Conservation (phyloP, 129 eudicot genomes). For the Deinandra increscens region DNA sequence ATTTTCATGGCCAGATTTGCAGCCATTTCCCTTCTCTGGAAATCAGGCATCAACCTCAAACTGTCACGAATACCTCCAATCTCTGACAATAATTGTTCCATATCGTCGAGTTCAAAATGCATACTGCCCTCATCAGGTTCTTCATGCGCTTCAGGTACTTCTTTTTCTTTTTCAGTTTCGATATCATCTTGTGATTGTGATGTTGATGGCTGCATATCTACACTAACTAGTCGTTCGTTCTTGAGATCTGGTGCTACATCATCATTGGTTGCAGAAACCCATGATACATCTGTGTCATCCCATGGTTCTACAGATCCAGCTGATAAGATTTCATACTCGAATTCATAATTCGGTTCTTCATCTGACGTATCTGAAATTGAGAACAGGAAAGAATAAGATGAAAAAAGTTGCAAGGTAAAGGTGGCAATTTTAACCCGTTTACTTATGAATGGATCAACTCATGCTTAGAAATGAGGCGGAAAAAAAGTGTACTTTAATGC, state of each 20-base stretch:
- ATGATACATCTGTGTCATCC: slow-evolving; percentile 60
- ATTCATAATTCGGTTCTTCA: slow-evolving; percentile 80
- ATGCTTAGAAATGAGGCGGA: background rate
- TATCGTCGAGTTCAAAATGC: slow-evolving; percentile 61
- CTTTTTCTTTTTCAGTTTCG: slow-evolving; percentile 33
- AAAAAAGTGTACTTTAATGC: background rate
- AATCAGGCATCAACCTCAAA: slow-evolving; percentile 89
- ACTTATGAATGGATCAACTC: background rate
- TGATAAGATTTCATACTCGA: slow-evolving; percentile 73
- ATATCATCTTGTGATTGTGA: slow-evolving; percentile 45
- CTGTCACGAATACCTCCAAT: slow-evolving; percentile 70
- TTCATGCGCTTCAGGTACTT: slow-evolving; percentile 15
- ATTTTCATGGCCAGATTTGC: slow-evolving; percentile 75
- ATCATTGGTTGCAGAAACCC: slow-evolving; percentile 70
- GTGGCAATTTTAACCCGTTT: background rate
- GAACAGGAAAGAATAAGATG: background rate
- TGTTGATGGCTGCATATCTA: slow-evolving; percentile 49
- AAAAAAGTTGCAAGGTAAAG: background rate
- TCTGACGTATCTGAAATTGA: slow-evolving; percentile 80
- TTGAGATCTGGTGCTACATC: slow-evolving; percentile 15
- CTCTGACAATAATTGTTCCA: slow-evolving; percentile 85
- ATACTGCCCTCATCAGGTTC: slow-evolving; percentile 48
- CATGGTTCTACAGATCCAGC: slow-evolving; percentile 79
- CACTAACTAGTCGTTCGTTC: slow-evolving; percentile 25
- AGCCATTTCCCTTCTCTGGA: slow-evolving; percentile 71